A percentile compares a stretch with the other conserved stretches of the same genome.
Evolutionary conservation across 2,329 filamentous ascomycete genomes (phyloP).

Genomic region (Davidsoniella eucalypti): DNA sequence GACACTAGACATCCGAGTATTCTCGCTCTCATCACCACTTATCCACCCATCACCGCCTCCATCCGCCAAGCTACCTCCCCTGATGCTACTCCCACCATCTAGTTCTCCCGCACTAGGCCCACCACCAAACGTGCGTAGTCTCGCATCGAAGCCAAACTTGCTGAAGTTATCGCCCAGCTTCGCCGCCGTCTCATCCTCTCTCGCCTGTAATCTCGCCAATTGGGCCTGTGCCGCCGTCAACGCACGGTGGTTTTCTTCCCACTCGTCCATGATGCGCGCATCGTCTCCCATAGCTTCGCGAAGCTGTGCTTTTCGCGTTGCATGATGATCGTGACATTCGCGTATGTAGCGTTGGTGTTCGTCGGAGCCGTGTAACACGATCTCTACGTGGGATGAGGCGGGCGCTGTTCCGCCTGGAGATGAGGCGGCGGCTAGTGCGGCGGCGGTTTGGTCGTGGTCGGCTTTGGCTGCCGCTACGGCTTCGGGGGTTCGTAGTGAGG

Average conservation of each 20-base stretch:
- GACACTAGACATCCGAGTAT: conserved; percentile 14
- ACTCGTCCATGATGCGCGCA: conserved; percentile 35
- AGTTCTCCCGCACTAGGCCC: neutral
- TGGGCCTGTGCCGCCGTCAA: conserved; percentile 19
- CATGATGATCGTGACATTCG: conserved; percentile 35
- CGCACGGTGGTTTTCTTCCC: conserved; percentile 37
- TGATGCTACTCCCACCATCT: conserved; percentile 13
- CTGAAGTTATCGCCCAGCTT: conserved; percentile 31
- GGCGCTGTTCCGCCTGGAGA: too few species aligned
- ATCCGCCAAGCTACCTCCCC: conserved; percentile 14
- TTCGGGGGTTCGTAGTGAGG: conserved; percentile 22
- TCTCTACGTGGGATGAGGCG: too few species aligned
- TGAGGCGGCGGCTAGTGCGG: too few species aligned
- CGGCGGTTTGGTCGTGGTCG: too few species aligned
- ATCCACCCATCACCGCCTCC: conserved; percentile 14
- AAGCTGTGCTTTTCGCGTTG: conserved; percentile 28
- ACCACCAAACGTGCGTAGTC: conserved; percentile 32
- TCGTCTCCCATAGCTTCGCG: conserved; percentile 23
- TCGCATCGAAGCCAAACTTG: conserved; percentile 45
- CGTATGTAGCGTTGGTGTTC: too few species aligned
- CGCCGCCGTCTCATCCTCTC: conserved; percentile 26
- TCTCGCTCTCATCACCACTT: conserved; percentile 22
- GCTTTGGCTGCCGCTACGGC: too few species aligned
- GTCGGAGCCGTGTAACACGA: too few species aligned
- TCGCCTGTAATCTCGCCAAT: neutral